Evolutionary conservation across 83 land plant genomes (phyloP).

Genomic region (Thuja plicata): DNA sequence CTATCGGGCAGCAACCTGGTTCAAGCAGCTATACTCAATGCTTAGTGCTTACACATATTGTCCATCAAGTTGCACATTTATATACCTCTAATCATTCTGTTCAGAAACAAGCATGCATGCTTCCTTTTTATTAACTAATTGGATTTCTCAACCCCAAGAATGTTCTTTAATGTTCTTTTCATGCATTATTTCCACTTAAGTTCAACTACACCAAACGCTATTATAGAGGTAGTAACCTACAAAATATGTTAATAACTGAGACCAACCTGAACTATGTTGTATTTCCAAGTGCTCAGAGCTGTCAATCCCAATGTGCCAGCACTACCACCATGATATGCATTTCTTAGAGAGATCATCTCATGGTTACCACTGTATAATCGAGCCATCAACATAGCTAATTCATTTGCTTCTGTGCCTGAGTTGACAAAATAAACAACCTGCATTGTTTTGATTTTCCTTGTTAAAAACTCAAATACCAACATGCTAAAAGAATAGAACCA

Average conservation of each 20-base stretch:
- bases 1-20: not conserved
- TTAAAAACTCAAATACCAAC: not conserved
- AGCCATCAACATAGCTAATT: conserved; percentile 96
- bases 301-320: conserved; percentile 87
- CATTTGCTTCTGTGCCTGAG: conserved; percentile 95
- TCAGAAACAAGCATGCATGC: conserved; percentile 1
- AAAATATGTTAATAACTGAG: not conserved
- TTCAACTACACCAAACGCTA: not conserved
- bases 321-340: conserved; percentile 97
- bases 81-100: not conserved
- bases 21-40: not conserved
- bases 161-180: not conserved
- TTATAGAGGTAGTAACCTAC: not conserved
- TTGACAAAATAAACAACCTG: conserved; percentile 97
- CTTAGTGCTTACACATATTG: not conserved
- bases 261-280: not conserved
- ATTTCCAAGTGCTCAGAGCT: conserved; percentile 39
- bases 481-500: not conserved
- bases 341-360: conserved; percentile 80
- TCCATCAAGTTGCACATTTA: not conserved
- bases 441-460: conserved; percentile 2
- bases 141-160: not conserved
- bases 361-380: conserved; percentile 46
- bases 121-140: not conserved
- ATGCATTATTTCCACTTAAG: not conserved